Percentiles rank a stretch among this genome's conserved stretches.
phyloP scores from a whole-genome alignment of 331 rosid species.

The Telfairia occidentalis region DNA sequence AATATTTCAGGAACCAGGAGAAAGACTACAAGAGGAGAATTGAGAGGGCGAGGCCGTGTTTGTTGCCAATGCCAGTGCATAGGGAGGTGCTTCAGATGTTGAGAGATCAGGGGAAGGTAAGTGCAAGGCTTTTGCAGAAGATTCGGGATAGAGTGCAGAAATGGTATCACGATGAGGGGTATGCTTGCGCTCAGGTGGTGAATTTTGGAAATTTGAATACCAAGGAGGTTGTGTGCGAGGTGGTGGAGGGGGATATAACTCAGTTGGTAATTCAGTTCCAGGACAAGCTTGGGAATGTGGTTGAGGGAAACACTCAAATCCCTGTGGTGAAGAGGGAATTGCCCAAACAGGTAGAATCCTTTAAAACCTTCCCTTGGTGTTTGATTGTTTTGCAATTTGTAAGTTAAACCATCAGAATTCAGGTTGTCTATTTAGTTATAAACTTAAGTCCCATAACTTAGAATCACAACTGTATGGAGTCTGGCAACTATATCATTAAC shows the following conservation, averaged over 20 bases:
- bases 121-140: slow-evolving; percentile 85
- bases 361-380: not conserved
- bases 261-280: slow-evolving; percentile 61
- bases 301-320: slow-evolving; percentile 78
- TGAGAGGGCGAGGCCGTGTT: slow-evolving; percentile 60
- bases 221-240: slow-evolving; percentile 92
- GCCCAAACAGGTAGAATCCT: slow-evolving; percentile 58
- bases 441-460: no score
- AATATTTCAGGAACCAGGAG: slow-evolving; percentile 59
- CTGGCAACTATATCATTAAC: no score
- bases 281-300: slow-evolving; percentile 89
- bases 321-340: slow-evolving; percentile 69
- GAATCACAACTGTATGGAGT: no score
- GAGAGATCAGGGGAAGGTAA: slow-evolving; percentile 56
- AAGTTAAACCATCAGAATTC: no score
- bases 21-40: slow-evolving; percentile 83
- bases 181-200: slow-evolving; percentile 91
- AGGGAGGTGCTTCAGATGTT: slow-evolving; percentile 58
- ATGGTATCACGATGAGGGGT: slow-evolving; percentile 98
- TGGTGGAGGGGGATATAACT: slow-evolving; percentile 92
- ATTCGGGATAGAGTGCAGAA: slow-evolving; percentile 82
- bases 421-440: no score
- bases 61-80: slow-evolving; percentile 52
- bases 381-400: not conserved
- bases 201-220: slow-evolving; percentile 95